Conservation (phyloP, 768 basidiomycete genomes). For the Suillus cothurnatus region DNA sequence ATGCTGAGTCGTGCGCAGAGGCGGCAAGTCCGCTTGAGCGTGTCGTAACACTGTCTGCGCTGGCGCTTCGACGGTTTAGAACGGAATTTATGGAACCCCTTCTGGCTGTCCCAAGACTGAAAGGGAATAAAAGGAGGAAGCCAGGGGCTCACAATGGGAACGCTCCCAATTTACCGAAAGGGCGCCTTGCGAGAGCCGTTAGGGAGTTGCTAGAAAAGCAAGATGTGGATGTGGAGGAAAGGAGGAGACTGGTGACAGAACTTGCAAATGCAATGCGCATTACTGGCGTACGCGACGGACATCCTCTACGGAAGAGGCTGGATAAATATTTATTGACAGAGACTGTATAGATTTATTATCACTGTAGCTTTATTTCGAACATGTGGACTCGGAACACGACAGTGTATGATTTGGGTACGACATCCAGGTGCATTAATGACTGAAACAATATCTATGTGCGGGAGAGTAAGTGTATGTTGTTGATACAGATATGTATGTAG, state of each 20-base stretch:
- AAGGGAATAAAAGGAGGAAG: conserved; percentile 49
- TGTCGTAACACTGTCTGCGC: conserved; percentile 60
- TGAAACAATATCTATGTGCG: not conserved
- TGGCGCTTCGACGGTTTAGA: conserved; percentile 73
- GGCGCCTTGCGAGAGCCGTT: conserved; percentile 68
- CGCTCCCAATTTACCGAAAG: conserved; percentile 52
- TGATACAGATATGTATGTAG: not conserved
- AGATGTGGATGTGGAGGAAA: conserved; percentile 48
- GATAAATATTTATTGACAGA: conserved; percentile 51
- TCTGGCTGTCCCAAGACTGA: conserved; percentile 65
- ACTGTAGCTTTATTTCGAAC: not conserved
- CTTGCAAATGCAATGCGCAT: conserved; percentile 52
- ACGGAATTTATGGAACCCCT: conserved; percentile 72
- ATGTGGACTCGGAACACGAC: not conserved
- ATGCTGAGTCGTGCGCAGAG: conserved; percentile 73
- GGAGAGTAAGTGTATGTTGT: not conserved
- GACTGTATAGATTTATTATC: conserved; percentile 4
- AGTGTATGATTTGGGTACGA: not conserved
- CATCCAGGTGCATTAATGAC: not conserved
- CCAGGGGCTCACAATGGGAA: conserved; percentile 47
- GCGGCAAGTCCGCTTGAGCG: conserved; percentile 71
- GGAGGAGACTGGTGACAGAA: conserved; percentile 46
- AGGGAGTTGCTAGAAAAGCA: conserved; percentile 63
- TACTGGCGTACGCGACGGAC: conserved; percentile 61
- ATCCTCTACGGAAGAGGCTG: conserved; percentile 68